Evolutionary conservation across 345 rosid genomes (phyloP).

Genomic region (Punica granatum): DNA sequence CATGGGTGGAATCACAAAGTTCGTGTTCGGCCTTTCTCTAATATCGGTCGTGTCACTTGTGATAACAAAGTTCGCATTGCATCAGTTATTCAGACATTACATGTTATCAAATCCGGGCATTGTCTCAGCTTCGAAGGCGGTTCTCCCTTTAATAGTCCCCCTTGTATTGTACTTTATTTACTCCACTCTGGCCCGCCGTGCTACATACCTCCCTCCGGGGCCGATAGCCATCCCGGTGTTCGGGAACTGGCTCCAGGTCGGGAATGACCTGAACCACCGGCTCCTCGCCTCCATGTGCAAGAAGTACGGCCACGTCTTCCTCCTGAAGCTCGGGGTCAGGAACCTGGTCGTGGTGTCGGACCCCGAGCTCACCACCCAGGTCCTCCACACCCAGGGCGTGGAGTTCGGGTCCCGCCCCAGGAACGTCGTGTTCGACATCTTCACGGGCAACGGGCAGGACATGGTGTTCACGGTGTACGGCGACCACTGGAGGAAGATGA

Average conservation of each 20-base stretch:
- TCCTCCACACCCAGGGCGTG: slow-evolving; percentile 50
- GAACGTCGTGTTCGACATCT: slow-evolving; percentile 52
- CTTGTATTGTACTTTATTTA: not conserved
- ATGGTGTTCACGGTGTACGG: slow-evolving; percentile 68
- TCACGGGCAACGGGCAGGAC: slow-evolving; percentile 59
- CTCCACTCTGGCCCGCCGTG: not conserved
- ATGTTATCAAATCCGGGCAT: not conserved
- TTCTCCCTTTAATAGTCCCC: not conserved
- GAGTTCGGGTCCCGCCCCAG: slow-evolving; percentile 63
- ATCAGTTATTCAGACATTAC: not conserved
- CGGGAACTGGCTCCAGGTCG: slow-evolving; percentile 64
- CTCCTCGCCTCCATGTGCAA: slow-evolving; percentile 38
- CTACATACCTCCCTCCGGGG: slow-evolving; percentile 30
- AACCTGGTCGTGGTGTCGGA: slow-evolving; percentile 41
- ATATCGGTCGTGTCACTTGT: not conserved
- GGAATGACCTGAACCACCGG: slow-evolving; percentile 56
- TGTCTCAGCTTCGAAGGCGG: not conserved
- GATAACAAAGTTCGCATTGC: not conserved
- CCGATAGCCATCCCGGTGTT: slow-evolving; percentile 44
- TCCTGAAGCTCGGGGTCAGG: slow-evolving; percentile 41
- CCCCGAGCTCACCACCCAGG: slow-evolving; percentile 45
- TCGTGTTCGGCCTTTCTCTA: not conserved
- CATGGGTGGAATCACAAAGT: not conserved
- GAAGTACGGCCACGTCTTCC: slow-evolving; percentile 38
- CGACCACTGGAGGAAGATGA: slow-evolving; percentile 62